Percentiles rank a stretch among this genome's conserved stretches.
These are phyloP conservation scores for Mortierella sp. DNA, from an alignment of 371 early-diverging fungal species.

Conservation along the genomic window DNA sequence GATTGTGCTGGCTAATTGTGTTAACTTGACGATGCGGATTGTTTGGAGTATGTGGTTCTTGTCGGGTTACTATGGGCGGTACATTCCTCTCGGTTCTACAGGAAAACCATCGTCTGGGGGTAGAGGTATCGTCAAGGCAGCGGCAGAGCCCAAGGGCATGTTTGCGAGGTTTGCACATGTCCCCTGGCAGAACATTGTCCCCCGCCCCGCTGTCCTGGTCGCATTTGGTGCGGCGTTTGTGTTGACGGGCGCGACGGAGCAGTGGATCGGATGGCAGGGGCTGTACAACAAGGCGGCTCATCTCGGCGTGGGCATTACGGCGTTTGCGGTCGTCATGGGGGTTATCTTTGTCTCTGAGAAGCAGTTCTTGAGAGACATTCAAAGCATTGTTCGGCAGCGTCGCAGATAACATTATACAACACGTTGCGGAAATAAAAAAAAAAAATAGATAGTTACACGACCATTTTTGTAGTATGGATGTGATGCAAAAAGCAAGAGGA, in stretches of 20 bases:
- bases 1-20: slow-evolving; percentile 87
- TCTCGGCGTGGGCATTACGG: slow-evolving; percentile 65
- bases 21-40: slow-evolving; percentile 87
- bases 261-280: slow-evolving; percentile 71
- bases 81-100: slow-evolving; percentile 25
- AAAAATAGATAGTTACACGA: not conserved
- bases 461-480: not conserved
- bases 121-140: not conserved
- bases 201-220: slow-evolving; percentile 44
- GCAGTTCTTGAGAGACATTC: slow-evolving; percentile 42
- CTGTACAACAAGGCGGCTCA: slow-evolving; percentile 67
- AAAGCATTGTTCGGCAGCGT: slow-evolving; percentile 29
- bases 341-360: slow-evolving; percentile 31
- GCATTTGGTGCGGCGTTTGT: slow-evolving; percentile 69
- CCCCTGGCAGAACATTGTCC: slow-evolving; percentile 59
- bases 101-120: not conserved
- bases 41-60: slow-evolving; percentile 80
- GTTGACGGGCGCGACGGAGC: slow-evolving; percentile 69
- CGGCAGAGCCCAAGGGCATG: too few species aligned
- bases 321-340: slow-evolving; percentile 22
- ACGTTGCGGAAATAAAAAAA: not conserved
- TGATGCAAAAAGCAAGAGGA: not conserved
- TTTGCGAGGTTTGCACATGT: slow-evolving; percentile 39
- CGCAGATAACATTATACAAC: slow-evolving; percentile 5
- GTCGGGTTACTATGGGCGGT: slow-evolving; percentile 62